Conservation (phyloP, 306 rosid species). For the Echinosophora koreensis region DNA sequence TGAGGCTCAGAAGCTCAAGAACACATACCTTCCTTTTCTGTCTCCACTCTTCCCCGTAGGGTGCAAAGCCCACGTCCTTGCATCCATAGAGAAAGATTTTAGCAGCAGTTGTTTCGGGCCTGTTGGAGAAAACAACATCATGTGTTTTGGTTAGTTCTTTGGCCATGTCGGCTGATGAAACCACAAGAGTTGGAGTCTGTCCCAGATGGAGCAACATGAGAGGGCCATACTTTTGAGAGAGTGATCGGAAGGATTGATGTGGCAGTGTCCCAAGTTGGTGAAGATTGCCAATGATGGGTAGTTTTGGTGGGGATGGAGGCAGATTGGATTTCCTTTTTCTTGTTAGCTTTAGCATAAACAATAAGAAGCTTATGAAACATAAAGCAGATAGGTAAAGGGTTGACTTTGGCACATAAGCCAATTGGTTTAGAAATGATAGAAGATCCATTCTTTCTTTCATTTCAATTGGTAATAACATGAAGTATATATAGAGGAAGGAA, state of each 20-base stretch:
- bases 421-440: neutral
- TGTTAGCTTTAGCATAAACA: neutral
- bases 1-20: slow-evolving; percentile 52
- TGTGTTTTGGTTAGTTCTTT: neutral
- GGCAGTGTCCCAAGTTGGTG: slow-evolving; percentile 31
- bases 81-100: slow-evolving; percentile 40
- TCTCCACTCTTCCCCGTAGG: slow-evolving; percentile 56
- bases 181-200: slow-evolving; percentile 42
- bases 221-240: slow-evolving; percentile 22
- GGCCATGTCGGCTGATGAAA: slow-evolving; percentile 35
- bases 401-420: neutral
- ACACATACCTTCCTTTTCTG: slow-evolving; percentile 47
- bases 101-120: slow-evolving; percentile 26
- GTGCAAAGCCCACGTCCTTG: slow-evolving; percentile 38
- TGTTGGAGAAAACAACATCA: slow-evolving; percentile 17
- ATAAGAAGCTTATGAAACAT: neutral
- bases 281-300: slow-evolving; percentile 50
- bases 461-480: too few species aligned
- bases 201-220: slow-evolving; percentile 30
- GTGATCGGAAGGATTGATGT: slow-evolving; percentile 15
- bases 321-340: slow-evolving; percentile 25
- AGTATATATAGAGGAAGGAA: too few species aligned
- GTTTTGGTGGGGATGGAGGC: slow-evolving; percentile 55
- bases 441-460: neutral
- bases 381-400: neutral